Conservation (phyloP, 75 land plant genomes). For the Cryptomeria japonica region DNA sequence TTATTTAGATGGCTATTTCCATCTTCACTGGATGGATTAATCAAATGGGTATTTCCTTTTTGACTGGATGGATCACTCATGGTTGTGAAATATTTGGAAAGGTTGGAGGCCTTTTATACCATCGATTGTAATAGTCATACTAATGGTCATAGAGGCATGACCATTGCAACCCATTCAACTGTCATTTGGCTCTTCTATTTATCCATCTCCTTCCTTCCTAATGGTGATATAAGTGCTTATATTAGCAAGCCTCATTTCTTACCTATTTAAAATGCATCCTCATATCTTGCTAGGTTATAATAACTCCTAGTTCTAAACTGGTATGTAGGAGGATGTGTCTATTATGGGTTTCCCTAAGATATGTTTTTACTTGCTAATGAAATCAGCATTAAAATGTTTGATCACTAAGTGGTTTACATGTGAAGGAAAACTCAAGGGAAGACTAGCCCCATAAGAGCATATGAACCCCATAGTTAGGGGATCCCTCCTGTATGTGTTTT, state of each 20-base stretch:
- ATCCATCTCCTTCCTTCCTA: constrained; percentile 38
- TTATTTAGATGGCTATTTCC: too few relatives aligned
- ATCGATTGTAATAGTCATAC: constrained; percentile 54
- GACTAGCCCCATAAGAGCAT: too few relatives aligned
- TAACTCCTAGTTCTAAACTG: background rate
- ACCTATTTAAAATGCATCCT: background rate
- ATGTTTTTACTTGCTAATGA: background rate
- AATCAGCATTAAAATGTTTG: too few relatives aligned
- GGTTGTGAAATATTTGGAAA: constrained; percentile 60
- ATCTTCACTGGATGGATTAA: too few relatives aligned
- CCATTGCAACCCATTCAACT: constrained; percentile 83
- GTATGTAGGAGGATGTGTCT: background rate
- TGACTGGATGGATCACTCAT: constrained; percentile 42
- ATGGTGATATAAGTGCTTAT: background rate
- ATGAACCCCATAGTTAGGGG: too few relatives aligned
- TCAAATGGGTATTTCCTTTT: constrained; percentile 86
- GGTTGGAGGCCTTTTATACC: constrained; percentile 68
- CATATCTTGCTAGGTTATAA: background rate
- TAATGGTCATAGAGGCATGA: constrained; percentile 55
- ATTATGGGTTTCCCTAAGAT: background rate
- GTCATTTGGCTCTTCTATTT: constrained; percentile 77
- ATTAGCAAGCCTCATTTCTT: background rate
- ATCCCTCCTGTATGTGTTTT: too few relatives aligned
- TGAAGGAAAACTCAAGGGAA: too few relatives aligned
- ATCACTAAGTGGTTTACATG: too few relatives aligned